phyloP scores from a whole-genome alignment of 495 filamentous ascomycete genomes.

The Baudoinia panamericana region DNA sequence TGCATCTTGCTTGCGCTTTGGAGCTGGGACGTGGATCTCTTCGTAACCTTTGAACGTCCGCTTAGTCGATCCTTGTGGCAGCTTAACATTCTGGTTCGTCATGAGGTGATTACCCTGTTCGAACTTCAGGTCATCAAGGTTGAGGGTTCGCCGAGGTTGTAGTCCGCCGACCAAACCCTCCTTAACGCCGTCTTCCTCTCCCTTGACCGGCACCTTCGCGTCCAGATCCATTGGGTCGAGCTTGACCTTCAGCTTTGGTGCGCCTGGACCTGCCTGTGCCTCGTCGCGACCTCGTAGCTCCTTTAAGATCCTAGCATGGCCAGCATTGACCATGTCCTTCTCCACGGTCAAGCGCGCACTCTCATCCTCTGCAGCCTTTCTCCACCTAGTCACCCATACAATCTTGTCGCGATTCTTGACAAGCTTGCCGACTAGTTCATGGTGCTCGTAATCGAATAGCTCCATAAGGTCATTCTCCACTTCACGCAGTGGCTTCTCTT shows the following conservation, averaged over 20 bases:
- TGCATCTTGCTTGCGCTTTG: constrained; percentile 67
- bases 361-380: constrained; percentile 65
- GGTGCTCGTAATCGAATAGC: constrained; percentile 91
- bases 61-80: constrained; percentile 93
- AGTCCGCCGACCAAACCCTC: constrained; percentile 70
- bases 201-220: constrained; percentile 45
- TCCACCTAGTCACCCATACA: constrained; percentile 87
- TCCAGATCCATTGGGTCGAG: constrained; percentile 83
- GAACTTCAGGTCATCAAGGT: constrained; percentile 90
- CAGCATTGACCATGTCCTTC: constrained; percentile 75
- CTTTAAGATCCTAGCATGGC: constrained; percentile 74
- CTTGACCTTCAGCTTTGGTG: constrained; percentile 66
- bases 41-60: constrained; percentile 94
- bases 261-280: constrained; percentile 28
- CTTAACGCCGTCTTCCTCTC: constrained; percentile 37
- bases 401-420: constrained; percentile 83
- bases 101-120: constrained; percentile 97
- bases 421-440: constrained; percentile 84
- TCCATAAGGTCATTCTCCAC: constrained; percentile 98
- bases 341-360: constrained; percentile 68
- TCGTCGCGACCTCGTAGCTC: constrained; percentile 48
- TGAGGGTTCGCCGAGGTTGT: constrained; percentile 75
- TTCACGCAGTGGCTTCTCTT: constrained; percentile 71
- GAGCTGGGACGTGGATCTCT: constrained; percentile 90
- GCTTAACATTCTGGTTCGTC: constrained; percentile 88